Percentiles rank a stretch among this genome's conserved stretches.
These are phyloP conservation scores for Komagataella phaffii DNA, from an alignment of 805 yeast genomes.

Conservation along the genomic window DNA sequence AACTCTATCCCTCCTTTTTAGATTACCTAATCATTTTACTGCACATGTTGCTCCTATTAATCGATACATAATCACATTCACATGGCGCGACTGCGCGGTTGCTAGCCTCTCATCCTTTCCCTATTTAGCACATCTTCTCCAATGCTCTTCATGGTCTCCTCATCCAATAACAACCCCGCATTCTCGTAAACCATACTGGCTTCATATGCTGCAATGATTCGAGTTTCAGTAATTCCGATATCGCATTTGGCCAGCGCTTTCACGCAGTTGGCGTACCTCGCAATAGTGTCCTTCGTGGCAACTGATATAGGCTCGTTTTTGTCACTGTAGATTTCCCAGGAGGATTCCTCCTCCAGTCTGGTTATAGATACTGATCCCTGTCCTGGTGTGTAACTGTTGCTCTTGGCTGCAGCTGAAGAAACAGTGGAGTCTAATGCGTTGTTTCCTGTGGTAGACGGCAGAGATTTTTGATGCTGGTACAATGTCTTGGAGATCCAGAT, in stretches of 20 bases:
- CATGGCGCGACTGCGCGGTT: neutral
- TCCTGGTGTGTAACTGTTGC: conserved; percentile 34
- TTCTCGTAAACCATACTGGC: conserved; percentile 69
- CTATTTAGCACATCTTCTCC: conserved; percentile 60
- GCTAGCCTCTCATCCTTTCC: conserved; percentile 62
- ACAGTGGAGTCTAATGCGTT: conserved; percentile 7
- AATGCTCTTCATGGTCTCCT: conserved; percentile 57
- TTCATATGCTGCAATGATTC: conserved; percentile 76
- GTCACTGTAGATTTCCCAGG: conserved; percentile 93
- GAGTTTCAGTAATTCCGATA: conserved; percentile 72
- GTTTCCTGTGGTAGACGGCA: conserved; percentile 6
- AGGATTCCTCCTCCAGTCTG: conserved; percentile 72
- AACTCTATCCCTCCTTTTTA: neutral
- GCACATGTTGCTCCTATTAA: neutral
- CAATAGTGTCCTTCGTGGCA: conserved; percentile 54
- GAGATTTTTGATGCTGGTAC: neutral
- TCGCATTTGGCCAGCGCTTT: conserved; percentile 74
- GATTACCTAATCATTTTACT: neutral
- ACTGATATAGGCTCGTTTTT: conserved; percentile 62
- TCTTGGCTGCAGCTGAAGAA: conserved; percentile 15
- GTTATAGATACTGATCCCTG: conserved; percentile 60
- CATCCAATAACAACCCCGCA: conserved; percentile 60
- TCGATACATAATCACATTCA: neutral
- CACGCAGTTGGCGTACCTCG: conserved; percentile 77
- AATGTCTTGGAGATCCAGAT: conserved; percentile 79